These are phyloP conservation scores for Phytophthora litchii DNA, from an alignment of 352 stramenopile genomes.

Conservation along the genomic window DNA sequence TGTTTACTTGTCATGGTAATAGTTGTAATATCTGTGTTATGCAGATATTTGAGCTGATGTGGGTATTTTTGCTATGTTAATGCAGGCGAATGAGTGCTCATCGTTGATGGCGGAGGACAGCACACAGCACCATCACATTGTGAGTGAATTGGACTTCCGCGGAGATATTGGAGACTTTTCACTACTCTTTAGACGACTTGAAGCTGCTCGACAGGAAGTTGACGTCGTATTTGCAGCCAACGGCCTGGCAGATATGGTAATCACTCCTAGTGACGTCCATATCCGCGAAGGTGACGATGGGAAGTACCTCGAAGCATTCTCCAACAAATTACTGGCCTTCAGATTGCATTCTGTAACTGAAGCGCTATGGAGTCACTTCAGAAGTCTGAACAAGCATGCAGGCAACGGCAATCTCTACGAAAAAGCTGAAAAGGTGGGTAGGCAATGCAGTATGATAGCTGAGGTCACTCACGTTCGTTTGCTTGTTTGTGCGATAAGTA, in stretches of 20 bases:
- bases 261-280: conserved; percentile 16
- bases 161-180: conserved; percentile 18
- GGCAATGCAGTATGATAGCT: neutral
- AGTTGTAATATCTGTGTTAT: too few relatives aligned
- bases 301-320: conserved; percentile 32
- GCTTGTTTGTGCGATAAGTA: conserved; percentile 9
- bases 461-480: neutral
- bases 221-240: conserved; percentile 27
- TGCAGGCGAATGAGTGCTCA: neutral
- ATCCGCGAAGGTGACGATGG: conserved; percentile 24
- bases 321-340: conserved; percentile 39
- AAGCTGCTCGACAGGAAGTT: conserved; percentile 23
- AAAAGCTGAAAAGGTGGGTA: conserved; percentile 18
- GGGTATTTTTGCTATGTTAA: neutral
- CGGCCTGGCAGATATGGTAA: conserved; percentile 19
- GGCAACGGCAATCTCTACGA: conserved; percentile 28
- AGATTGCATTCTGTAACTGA: conserved; percentile 8
- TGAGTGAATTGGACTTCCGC: neutral
- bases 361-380: conserved; percentile 37
- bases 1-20: neutral
- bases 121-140: neutral
- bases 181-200: conserved; percentile 18
- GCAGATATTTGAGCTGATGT: neutral
- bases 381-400: conserved; percentile 23
- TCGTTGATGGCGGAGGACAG: neutral